phyloP scores from a whole-genome alignment of 306 rosid species.

The Gleditsia sinensis region DNA sequence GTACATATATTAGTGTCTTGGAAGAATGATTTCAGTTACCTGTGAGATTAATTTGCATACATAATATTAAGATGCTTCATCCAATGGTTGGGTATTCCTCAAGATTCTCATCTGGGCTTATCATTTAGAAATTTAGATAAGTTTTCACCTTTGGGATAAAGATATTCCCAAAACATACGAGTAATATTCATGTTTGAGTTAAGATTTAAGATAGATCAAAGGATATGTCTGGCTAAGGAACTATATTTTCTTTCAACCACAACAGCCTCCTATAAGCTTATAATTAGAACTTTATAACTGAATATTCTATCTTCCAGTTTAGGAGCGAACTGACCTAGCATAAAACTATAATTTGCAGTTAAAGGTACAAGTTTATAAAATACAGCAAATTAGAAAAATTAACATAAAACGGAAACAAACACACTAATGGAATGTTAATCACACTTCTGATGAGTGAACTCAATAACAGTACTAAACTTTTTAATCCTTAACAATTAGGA shows the following conservation, averaged over 20 bases:
- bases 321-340: constrained; percentile 22
- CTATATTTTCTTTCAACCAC: constrained; percentile 12
- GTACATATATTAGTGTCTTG: not conserved
- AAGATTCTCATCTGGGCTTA: constrained; percentile 1
- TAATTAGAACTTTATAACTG: constrained; percentile 2
- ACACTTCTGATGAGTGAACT: constrained; percentile 12
- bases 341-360: constrained; percentile 4
- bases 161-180: constrained; percentile 6
- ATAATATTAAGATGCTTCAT: constrained; percentile 4
- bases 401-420: constrained; percentile 12
- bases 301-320: not conserved
- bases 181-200: not conserved
- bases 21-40: not conserved
- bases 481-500: not conserved
- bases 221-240: not conserved
- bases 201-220: not conserved
- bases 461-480: constrained; percentile 7
- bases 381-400: not conserved
- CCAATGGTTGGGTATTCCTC: not conserved
- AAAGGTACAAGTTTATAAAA: not conserved
- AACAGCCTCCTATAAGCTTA: constrained; percentile 22
- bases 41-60: constrained; percentile 21
- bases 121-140: not conserved
- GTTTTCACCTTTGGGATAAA: not conserved
- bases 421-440: constrained; percentile 7